Conservation (phyloP, 2,329 filamentous ascomycete genomes). For the Metarhizium robertsii region DNA sequence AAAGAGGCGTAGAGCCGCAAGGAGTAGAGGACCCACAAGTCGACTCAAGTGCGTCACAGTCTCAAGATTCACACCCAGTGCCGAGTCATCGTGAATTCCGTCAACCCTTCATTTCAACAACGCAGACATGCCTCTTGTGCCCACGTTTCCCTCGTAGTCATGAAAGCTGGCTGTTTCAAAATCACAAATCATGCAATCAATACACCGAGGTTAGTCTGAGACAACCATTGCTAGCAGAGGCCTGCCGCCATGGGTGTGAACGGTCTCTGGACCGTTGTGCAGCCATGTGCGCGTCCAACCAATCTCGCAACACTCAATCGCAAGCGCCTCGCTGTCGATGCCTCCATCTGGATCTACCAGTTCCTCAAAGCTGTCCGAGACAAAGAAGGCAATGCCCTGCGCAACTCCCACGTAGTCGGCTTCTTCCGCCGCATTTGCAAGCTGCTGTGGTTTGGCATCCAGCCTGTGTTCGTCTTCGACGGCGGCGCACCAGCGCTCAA, state of each 20-base stretch:
- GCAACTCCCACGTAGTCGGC: slow-evolving; percentile 91
- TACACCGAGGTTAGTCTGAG: background rate
- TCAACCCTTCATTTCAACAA: too few species aligned
- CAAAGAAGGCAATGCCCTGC: slow-evolving; percentile 93
- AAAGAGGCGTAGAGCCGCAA: background rate
- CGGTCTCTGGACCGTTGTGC: slow-evolving; percentile 91
- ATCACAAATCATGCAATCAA: background rate
- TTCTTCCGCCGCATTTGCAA: slow-evolving; percentile 99
- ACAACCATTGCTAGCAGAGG: background rate
- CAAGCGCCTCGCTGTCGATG: slow-evolving; percentile 92
- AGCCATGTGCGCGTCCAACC: slow-evolving; percentile 89
- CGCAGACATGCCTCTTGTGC: background rate
- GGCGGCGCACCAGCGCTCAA: slow-evolving; percentile 88
- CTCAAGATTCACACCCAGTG: background rate
- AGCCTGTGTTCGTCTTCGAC: slow-evolving; percentile 96
- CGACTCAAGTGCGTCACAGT: background rate
- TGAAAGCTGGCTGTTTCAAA: background rate
- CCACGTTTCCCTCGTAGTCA: background rate
- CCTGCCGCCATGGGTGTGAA: slow-evolving; percentile 76
- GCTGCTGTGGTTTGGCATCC: slow-evolving; percentile 90
- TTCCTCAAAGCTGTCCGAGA: slow-evolving; percentile 98
- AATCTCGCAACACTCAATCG: slow-evolving; percentile 94
- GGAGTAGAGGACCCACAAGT: background rate
- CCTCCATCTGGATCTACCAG: slow-evolving; percentile 99
- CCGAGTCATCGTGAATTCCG: background rate